Evolutionary conservation across 208 protist species (phyloP).

Genomic region (Acanthamoeba castellanii): DNA sequence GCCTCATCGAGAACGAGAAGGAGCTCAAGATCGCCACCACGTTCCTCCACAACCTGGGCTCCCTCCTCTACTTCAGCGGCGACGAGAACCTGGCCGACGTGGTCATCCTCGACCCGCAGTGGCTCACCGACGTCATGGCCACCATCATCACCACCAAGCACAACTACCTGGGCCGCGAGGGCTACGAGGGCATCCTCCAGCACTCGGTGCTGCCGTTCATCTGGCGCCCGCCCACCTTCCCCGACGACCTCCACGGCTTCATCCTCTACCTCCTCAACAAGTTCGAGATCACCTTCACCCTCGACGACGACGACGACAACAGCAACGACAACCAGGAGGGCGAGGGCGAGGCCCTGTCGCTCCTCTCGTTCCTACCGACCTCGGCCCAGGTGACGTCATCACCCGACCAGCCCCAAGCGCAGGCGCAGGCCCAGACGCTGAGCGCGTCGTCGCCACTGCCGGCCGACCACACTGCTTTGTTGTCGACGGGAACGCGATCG

Average conservation of each 20-base stretch:
- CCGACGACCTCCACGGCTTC: conserved; percentile 62
- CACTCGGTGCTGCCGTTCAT: conserved; percentile 65
- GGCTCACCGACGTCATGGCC: conserved; percentile 62
- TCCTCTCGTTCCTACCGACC: not conserved
- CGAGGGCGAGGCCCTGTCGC: not conserved
- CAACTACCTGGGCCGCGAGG: conserved; percentile 36
- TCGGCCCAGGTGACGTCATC: not conserved
- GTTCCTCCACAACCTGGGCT: conserved; percentile 66
- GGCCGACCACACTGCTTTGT: not conserved
- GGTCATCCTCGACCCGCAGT: conserved; percentile 72
- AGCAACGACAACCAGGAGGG: not conserved
- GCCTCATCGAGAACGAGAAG: conserved; percentile 61
- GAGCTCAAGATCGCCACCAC: conserved; percentile 58
- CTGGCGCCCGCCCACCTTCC: conserved; percentile 58
- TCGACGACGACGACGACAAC: not conserved
- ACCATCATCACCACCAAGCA: conserved; percentile 74
- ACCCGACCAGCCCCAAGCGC: not conserved
- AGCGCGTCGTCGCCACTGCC: not conserved
- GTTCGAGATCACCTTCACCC: conserved; percentile 66
- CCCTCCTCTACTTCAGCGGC: conserved; percentile 65
- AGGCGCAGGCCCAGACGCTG: not conserved
- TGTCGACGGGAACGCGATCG: not conserved
- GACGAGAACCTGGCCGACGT: conserved; percentile 61
- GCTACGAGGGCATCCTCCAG: conserved; percentile 68
- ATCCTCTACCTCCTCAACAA: conserved; percentile 71